A percentile compares a stretch with the other conserved stretches of the same genome.
These are phyloP conservation scores for Conoideocrella luteorostrata DNA, from an alignment of 2,329 filamentous ascomycete genomes.

Conservation along the genomic window DNA sequence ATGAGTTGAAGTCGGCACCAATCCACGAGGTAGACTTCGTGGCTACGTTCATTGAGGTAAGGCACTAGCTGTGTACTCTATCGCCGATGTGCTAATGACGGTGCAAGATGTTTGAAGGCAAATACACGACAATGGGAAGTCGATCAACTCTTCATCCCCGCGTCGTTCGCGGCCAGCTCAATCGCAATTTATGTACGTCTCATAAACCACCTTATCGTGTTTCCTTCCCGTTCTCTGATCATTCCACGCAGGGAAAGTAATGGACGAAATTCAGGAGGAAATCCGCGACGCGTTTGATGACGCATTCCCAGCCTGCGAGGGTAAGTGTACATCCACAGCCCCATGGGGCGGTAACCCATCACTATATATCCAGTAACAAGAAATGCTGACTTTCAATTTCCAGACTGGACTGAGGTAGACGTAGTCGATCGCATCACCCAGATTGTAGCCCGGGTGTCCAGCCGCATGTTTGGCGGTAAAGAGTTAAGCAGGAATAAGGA, in stretches of 20 bases:
- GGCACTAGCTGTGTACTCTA: too few relatives aligned
- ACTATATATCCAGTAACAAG: too few relatives aligned
- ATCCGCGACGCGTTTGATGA: constrained; percentile 16
- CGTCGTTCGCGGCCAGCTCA: constrained; percentile 18
- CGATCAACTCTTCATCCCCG: constrained; percentile 21
- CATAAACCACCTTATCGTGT: not conserved
- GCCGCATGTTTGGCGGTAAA: constrained; percentile 22
- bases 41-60: constrained; percentile 18
- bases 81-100: not conserved
- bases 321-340: constrained; percentile 5
- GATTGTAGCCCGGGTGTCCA: constrained; percentile 22
- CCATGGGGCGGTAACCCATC: too few relatives aligned
- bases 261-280: constrained; percentile 17
- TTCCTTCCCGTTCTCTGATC: not conserved
- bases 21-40: constrained; percentile 21
- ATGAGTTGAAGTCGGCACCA: constrained; percentile 20
- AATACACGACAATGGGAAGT: constrained; percentile 24
- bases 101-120: constrained; percentile 23
- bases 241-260: constrained; percentile 9
- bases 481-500: constrained; percentile 19
- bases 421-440: constrained; percentile 17
- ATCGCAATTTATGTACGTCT: constrained; percentile 15
- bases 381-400: constrained; percentile 1
- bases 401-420: constrained; percentile 18
- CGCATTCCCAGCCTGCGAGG: constrained; percentile 12